These are phyloP conservation scores for Globisporangium middletonii DNA, from an alignment of 352 stramenopile species.

Conservation along the genomic window DNA sequence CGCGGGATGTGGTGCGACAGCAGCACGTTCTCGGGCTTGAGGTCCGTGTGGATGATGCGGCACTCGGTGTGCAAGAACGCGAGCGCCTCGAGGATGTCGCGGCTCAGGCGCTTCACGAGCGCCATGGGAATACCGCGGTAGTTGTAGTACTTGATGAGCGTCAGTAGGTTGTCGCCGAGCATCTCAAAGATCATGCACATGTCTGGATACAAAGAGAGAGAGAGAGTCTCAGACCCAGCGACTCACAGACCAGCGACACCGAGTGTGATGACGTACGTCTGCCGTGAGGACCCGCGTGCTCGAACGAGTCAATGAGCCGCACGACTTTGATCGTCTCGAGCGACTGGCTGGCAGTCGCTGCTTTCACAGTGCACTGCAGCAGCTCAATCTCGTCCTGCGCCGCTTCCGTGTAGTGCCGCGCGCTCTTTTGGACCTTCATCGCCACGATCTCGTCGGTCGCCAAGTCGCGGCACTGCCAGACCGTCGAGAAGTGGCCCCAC, in stretches of 20 bases:
- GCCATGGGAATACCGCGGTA: constrained; percentile 96
- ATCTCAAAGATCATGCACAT: constrained; percentile 99
- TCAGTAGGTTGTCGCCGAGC: constrained; percentile 97
- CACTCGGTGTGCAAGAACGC: constrained; percentile 97
- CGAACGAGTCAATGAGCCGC: constrained; percentile 92
- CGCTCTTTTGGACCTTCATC: constrained; percentile 97
- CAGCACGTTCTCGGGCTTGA: constrained; percentile 99
- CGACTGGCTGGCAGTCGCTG: constrained; percentile 17
- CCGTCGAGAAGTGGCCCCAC: constrained; percentile 99
- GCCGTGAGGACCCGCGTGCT: constrained; percentile 95
- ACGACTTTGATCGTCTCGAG: constrained; percentile 46
- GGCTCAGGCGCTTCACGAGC: constrained; percentile 93
- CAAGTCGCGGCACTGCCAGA: constrained; percentile 96
- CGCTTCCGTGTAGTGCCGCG: constrained; percentile 97
- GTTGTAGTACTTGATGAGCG: constrained; percentile 99
- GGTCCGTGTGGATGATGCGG: constrained; percentile 99
- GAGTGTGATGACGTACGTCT: constrained; percentile 38
- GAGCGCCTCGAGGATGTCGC: constrained; percentile 94
- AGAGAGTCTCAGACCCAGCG: neutral
- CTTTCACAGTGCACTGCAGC: constrained; percentile 87
- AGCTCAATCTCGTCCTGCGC: constrained; percentile 98
- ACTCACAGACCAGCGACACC: too few species aligned
- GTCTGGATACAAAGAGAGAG: constrained; percentile 18
- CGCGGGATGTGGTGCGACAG: constrained; percentile 78
- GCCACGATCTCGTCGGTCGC: constrained; percentile 86